phyloP scores from a whole-genome alignment of 2,329 filamentous ascomycete species.

The Neoarthrinium moseri region DNA sequence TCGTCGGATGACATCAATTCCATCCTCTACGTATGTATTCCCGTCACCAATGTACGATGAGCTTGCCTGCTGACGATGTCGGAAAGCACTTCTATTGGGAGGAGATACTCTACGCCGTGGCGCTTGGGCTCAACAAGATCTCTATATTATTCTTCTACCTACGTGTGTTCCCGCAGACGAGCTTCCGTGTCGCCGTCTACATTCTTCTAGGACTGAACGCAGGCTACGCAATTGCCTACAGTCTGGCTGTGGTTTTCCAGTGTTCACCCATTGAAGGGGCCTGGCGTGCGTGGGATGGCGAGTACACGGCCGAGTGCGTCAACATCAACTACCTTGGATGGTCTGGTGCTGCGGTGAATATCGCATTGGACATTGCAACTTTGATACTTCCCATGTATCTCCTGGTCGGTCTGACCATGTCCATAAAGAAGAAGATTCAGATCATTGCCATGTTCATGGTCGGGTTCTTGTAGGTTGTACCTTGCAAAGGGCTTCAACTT shows the following conservation, averaged over 20 bases:
- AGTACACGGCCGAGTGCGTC: conserved; percentile 15
- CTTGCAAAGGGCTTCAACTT: no score
- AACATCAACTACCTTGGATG: conserved; percentile 19
- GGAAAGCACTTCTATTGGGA: conserved; percentile 5
- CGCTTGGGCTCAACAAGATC: conserved; percentile 17
- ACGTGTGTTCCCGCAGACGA: conserved; percentile 17
- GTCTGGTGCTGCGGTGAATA: conserved; percentile 16
- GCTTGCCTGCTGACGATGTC: background rate
- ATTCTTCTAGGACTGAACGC: conserved; percentile 17
- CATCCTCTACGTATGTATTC: background rate
- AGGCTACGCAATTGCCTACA: conserved; percentile 14
- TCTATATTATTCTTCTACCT: conserved; percentile 25
- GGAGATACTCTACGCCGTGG: conserved; percentile 2
- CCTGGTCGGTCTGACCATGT: conserved; percentile 15
- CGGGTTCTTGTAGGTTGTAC: conserved; percentile 15
- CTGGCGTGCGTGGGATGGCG: conserved; percentile 20
- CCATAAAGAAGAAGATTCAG: conserved; percentile 17
- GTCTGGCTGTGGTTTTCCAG: conserved; percentile 16
- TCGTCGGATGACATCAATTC: conserved; percentile 1
- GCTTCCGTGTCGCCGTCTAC: conserved; percentile 13
- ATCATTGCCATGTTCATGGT: conserved; percentile 20
- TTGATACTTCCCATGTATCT: conserved; percentile 18
- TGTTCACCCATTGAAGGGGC: conserved; percentile 17
- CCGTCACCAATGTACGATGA: background rate
- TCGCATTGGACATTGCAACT: conserved; percentile 16